Conservation (phyloP, 2,329 filamentous ascomycete species). For the Corynespora cassiicola region DNA sequence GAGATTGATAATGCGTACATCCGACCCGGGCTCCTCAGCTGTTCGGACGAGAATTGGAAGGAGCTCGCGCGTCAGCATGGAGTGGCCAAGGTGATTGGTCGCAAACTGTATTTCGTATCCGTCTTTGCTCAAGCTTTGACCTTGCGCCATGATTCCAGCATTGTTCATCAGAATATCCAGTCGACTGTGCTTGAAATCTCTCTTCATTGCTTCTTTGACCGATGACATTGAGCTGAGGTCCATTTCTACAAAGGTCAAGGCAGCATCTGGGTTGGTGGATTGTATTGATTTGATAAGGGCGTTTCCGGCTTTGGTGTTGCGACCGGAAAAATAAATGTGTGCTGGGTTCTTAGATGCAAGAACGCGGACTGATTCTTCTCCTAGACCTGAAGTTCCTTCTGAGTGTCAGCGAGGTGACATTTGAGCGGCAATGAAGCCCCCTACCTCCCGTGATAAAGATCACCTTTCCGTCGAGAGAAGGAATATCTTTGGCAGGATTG, state of each 20-base stretch:
- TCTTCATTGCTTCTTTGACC: conserved; percentile 33
- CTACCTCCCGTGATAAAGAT: conserved; percentile 31
- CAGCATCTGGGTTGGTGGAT: conserved; percentile 25
- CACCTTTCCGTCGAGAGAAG: conserved; percentile 23
- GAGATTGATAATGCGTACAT: conserved; percentile 52
- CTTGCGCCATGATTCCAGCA: conserved; percentile 47
- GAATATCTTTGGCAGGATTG: conserved; percentile 25
- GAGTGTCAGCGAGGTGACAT: conserved; percentile 3
- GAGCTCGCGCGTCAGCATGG: conserved; percentile 50
- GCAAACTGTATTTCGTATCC: conserved; percentile 58
- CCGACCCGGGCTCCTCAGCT: conserved; percentile 35
- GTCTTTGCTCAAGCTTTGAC: conserved; percentile 44
- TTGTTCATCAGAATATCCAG: conserved; percentile 53
- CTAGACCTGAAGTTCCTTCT: conserved; percentile 52
- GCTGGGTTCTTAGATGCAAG: conserved; percentile 50
- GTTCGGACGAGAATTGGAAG: conserved; percentile 49
- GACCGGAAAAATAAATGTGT: conserved; percentile 52
- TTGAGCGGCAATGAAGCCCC: too few relatives aligned
- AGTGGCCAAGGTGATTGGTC: conserved; percentile 56
- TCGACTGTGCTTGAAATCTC: conserved; percentile 31
- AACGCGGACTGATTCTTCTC: conserved; percentile 46
- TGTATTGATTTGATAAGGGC: conserved; percentile 42
- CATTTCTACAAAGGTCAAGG: conserved; percentile 39
- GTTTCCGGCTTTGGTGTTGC: conserved; percentile 43
- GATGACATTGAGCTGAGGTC: conserved; percentile 45